Conservation (phyloP, 805 yeast genomes). For the Yarrowia bubula region DNA sequence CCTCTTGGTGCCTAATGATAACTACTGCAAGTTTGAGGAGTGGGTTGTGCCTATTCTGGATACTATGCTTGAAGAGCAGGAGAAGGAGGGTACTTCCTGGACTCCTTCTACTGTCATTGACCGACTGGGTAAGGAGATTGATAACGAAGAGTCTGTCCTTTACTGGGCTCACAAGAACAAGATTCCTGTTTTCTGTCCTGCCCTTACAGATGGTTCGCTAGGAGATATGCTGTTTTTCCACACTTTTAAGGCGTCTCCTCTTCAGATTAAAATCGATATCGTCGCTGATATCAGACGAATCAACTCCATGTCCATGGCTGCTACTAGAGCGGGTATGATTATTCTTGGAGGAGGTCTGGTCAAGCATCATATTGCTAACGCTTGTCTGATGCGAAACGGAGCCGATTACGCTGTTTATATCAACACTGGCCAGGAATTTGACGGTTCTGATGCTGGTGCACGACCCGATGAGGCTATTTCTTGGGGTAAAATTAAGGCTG, state of each 20-base stretch:
- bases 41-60: constrained; percentile 97
- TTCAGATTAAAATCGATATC: constrained; percentile 83
- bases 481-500: constrained; percentile 98
- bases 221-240: constrained; percentile 99
- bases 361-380: constrained; percentile 96
- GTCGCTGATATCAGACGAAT: constrained; percentile 90
- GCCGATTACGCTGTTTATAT: constrained; percentile 97
- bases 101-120: constrained; percentile 92
- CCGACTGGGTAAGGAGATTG: constrained; percentile 90
- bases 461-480: constrained; percentile 98
- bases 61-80: constrained; percentile 84
- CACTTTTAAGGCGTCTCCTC: constrained; percentile 91
- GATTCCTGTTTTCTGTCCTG: constrained; percentile 96
- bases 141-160: constrained; percentile 87
- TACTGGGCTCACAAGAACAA: constrained; percentile 98
- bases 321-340: constrained; percentile 91
- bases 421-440: constrained; percentile 98
- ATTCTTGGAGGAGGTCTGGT: constrained; percentile 94
- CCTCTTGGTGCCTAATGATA: constrained; percentile 93
- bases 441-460: constrained; percentile 99
- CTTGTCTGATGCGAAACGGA: constrained; percentile 98
- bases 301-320: constrained; percentile 93
- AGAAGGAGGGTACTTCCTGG: constrained; percentile 66
- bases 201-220: constrained; percentile 95
- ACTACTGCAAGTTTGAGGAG: constrained; percentile 95